Evolutionary conservation across 495 filamentous ascomycete species (phyloP), one percentile per base, ranked within the genome.

Genomic region (Hyaloscypha variabilis): DNA sequence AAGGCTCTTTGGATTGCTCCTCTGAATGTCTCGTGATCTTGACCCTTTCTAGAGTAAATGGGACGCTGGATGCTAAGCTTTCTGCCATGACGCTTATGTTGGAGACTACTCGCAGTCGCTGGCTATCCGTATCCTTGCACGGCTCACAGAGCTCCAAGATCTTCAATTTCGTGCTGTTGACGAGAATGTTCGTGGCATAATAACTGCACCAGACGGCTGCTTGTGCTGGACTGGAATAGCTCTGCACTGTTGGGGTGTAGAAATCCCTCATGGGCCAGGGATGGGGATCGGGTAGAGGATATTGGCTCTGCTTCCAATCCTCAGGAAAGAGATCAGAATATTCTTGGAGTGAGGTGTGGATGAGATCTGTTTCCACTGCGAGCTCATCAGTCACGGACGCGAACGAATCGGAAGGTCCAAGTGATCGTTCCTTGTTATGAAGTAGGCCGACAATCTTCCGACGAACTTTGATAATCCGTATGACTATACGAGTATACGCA

Each of bases 121-220:
- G 36, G 24, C 51, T 19, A 31, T 31, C 19, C 2, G 29, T 14
- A 34, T 1, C 17, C 11, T 39, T 53, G 50, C n/a, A 8, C 24
- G 49, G 14, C 28, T 26, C 53, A 42, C 25, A 2, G 6, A 65
- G 11, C 4, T 56, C 36, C 65, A 77, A 36, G 51, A 65, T 65
- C 17, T 31, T 61, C n/a, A 71, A 21, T 19, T 67, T 61, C 51
- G 59, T 67, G 39, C 67, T 71, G 56, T 68, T 63, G 62, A 75
- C 62, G 13, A 73, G 63, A 60, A 75, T 70, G 25, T 65, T 57
- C 17, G 49, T 53, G 2, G 73, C 13, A 55, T 60, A 75, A 46
- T 68, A 70, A 19, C 59, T 62, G 13, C 13, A 46, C 73, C 73
- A 75, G 3, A 66, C 60, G 17, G 61, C 57, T 11, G 71, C 71